phyloP scores from a whole-genome alignment of 2,329 filamentous ascomycete species.

The Penicillium aurantiogriseum region DNA sequence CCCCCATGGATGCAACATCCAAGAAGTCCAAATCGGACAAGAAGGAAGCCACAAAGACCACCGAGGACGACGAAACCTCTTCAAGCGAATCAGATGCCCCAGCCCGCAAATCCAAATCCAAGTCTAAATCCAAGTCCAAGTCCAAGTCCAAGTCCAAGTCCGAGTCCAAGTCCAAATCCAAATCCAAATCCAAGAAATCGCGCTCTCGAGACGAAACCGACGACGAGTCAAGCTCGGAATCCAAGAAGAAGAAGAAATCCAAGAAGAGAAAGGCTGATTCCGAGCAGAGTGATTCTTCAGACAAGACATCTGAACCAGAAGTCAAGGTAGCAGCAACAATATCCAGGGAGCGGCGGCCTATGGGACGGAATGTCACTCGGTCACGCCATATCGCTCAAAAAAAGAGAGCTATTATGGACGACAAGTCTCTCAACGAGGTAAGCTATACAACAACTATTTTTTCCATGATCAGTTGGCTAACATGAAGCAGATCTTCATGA shows the following conservation, averaged over 20 bases:
- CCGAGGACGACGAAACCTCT: slow-evolving; percentile 1
- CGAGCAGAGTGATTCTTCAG: slow-evolving; percentile 27
- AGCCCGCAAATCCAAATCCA: slow-evolving; percentile 15
- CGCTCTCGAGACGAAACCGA: slow-evolving; percentile 22
- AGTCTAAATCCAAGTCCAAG: slow-evolving; percentile 21
- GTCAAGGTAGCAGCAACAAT: slow-evolving; percentile 42
- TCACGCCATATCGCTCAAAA: slow-evolving; percentile 87
- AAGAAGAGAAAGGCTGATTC: slow-evolving; percentile 40
- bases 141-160: slow-evolving; percentile 23
- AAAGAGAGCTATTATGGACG: slow-evolving; percentile 75
- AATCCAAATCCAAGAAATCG: slow-evolving; percentile 24
- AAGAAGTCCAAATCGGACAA: slow-evolving; percentile 44
- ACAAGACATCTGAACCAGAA: slow-evolving; percentile 1
- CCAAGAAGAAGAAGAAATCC: slow-evolving; percentile 33
- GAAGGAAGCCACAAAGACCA: slow-evolving; percentile 3
- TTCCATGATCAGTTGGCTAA: slow-evolving; percentile 3
- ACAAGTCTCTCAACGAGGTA: slow-evolving; percentile 82
- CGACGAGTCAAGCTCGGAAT: slow-evolving; percentile 19
- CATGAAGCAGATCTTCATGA: slow-evolving; percentile 25
- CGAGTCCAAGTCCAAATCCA: slow-evolving; percentile 21
- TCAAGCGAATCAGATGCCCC: slow-evolving; percentile 15
- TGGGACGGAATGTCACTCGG: slow-evolving; percentile 70
- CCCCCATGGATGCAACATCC: slow-evolving; percentile 51
- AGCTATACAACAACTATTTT: slow-evolving; percentile 22
- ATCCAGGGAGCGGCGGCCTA: slow-evolving; percentile 47